phyloP scores from a whole-genome alignment of 208 protist genomes.

The Vickermania ingenoplastis region DNA sequence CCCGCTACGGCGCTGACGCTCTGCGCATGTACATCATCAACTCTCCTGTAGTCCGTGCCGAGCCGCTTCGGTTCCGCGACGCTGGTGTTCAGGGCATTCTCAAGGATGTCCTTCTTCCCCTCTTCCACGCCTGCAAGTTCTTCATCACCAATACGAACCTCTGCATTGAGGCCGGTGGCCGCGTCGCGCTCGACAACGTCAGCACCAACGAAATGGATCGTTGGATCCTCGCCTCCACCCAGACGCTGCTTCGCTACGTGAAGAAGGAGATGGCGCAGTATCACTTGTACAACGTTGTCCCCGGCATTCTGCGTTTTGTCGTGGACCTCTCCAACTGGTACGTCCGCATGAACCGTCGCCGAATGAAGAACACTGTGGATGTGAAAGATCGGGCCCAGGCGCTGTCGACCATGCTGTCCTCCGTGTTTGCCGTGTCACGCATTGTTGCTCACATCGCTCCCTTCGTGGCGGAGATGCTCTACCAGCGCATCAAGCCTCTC shows the following conservation, averaged over 20 bases:
- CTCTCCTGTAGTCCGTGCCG: slow-evolving; percentile 98
- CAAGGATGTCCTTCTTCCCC: slow-evolving; percentile 97
- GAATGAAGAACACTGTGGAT: slow-evolving; percentile 88
- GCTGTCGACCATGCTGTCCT: slow-evolving; percentile 88
- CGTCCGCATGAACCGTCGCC: slow-evolving; percentile 95
- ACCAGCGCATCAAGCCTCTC: slow-evolving; percentile 92
- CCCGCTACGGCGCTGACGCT: slow-evolving; percentile 96
- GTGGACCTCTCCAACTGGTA: slow-evolving; percentile 99
- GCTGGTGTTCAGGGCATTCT: slow-evolving; percentile 93
- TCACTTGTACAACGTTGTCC: slow-evolving; percentile 98
- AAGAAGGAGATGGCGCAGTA: slow-evolving; percentile 95
- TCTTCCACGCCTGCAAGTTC: slow-evolving; percentile 98
- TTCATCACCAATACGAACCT: slow-evolving; percentile 93
- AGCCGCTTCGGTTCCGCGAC: slow-evolving; percentile 93
- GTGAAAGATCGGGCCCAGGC: slow-evolving; percentile 66
- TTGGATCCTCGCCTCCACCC: slow-evolving; percentile 96
- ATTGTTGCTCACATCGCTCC: slow-evolving; percentile 98
- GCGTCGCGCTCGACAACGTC: slow-evolving; percentile 40
- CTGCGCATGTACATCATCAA: slow-evolving; percentile 99
- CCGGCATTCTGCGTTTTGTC: slow-evolving; percentile 95
- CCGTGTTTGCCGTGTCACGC: slow-evolving; percentile 85
- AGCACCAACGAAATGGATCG: slow-evolving; percentile 96
- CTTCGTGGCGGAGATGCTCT: slow-evolving; percentile 98
- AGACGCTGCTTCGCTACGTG: slow-evolving; percentile 94
- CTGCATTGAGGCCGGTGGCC: slow-evolving; percentile 39